Evolutionary conservation across 2,329 filamentous ascomycete genomes (phyloP).

Genomic region (Calonectria pseudoreteaudii): DNA sequence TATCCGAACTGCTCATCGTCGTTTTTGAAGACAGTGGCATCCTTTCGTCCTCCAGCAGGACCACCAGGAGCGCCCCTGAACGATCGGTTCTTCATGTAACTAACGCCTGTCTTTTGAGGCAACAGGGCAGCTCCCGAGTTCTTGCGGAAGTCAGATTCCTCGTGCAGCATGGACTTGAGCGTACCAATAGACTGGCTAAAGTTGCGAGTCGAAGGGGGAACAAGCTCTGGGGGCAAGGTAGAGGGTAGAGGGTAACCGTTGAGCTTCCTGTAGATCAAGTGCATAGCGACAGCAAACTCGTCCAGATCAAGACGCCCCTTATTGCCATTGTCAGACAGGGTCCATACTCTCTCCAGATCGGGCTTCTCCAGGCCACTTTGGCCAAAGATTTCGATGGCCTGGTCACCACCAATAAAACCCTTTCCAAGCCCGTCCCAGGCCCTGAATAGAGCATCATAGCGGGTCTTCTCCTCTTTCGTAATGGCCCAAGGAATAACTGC

Average conservation of each 20-base stretch:
- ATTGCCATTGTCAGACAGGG: slow-evolving; percentile 91
- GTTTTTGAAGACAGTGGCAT: slow-evolving; percentile 96
- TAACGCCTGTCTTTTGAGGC: slow-evolving; percentile 97
- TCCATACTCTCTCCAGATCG: slow-evolving; percentile 95
- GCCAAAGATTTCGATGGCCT: slow-evolving; percentile 96
- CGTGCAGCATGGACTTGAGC: slow-evolving; percentile 88
- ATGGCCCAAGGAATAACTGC: slow-evolving; percentile 98
- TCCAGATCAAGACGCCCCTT: slow-evolving; percentile 95
- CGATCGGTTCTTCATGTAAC: slow-evolving; percentile 95
- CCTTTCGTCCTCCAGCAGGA: slow-evolving; percentile 77
- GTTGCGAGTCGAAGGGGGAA: slow-evolving; percentile 94
- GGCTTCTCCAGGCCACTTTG: slow-evolving; percentile 93
- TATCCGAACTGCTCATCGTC: slow-evolving; percentile 95
- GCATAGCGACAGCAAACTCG: slow-evolving; percentile 98
- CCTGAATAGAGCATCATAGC: slow-evolving; percentile 94
- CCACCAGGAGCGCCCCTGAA: slow-evolving; percentile 76
- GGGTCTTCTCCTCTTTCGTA: slow-evolving; percentile 97
- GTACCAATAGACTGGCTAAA: slow-evolving; percentile 93
- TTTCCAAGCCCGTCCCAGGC: slow-evolving; percentile 97
- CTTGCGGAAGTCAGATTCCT: slow-evolving; percentile 91
- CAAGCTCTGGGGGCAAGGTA: slow-evolving; percentile 88
- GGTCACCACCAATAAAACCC: slow-evolving; percentile 90
- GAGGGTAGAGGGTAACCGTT: slow-evolving; percentile 95
- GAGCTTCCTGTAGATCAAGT: slow-evolving; percentile 96
- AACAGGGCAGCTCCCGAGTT: slow-evolving; percentile 89